These are phyloP conservation scores for Starmerella lactis-condensi DNA, from an alignment of 805 yeast species.

Conservation along the genomic window DNA sequence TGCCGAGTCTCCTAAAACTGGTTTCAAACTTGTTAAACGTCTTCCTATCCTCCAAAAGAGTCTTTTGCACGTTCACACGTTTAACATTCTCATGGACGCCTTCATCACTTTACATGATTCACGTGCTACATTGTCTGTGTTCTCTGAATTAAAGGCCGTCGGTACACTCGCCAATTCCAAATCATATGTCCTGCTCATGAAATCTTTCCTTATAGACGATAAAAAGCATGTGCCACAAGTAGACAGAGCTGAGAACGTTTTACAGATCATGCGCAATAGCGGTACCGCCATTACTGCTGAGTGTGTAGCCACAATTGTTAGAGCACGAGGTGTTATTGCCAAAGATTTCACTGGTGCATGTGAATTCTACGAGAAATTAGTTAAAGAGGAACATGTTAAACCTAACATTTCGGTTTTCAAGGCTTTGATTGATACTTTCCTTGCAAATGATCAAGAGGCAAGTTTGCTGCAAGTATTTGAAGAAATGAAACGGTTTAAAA, in stretches of 20 bases:
- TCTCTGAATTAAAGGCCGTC: conserved; percentile 17
- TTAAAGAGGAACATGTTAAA: conserved; percentile 18
- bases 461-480: conserved; percentile 20
- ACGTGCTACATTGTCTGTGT: conserved; percentile 20
- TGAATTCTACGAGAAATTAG: conserved; percentile 21
- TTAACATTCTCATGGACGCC: conserved; percentile 25
- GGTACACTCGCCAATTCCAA: conserved; percentile 22
- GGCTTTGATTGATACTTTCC: conserved; percentile 26
- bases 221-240: conserved; percentile 19
- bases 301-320: conserved; percentile 25
- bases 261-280: conserved; percentile 20
- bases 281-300: conserved; percentile 19
- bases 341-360: conserved; percentile 22
- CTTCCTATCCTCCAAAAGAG: conserved; percentile 2
- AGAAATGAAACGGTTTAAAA: conserved; percentile 21
- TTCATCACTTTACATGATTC: conserved; percentile 23
- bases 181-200: conserved; percentile 27
- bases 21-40: conserved; percentile 5
- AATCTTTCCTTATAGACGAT: conserved; percentile 21
- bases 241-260: conserved; percentile 22
- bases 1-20: conserved; percentile 4
- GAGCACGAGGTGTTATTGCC: conserved; percentile 25
- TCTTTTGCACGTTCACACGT: conserved; percentile 17
- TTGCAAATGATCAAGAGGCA: conserved; percentile 20
- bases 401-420: conserved; percentile 26